Evolutionary conservation across 2,329 filamentous ascomycete genomes (phyloP), one percentile per base, ranked within the genome.

Genomic region (Cercospora brassicicola): DNA sequence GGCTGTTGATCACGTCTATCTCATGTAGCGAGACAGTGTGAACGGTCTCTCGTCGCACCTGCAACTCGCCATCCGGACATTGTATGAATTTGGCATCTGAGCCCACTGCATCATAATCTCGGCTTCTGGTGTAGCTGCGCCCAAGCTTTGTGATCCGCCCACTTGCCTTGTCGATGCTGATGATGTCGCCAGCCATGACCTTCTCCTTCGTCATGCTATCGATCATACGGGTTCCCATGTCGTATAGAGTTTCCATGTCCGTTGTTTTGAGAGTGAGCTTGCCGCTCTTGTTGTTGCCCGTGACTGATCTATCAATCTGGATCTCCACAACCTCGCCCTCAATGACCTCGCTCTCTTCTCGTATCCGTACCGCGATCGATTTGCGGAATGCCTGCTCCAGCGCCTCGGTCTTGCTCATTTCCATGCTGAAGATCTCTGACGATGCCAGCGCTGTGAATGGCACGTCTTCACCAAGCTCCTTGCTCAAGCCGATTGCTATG

Each of bases 211-310:
- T 97, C 93, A 99, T 97, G 72, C 93, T 93, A 79, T 99, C 95
- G 73, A 99, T 99, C 95, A 99, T 98, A 83, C 98, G 98, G 73
- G 91, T 94, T 72, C 95, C 95, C 94, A 99, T 97, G 77, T 99
- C 95, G 83, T 98, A 99, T 73, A 99, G 92, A 11, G 95, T 97
- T 82, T 99, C 95, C 95, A 99, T 99, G 80, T 99, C 95, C 67
- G 94, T 98, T 10, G 95, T 99, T 84, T 99, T 99, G 84, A 99
- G 97, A 20, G 95, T 99, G 72, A 99, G 89, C 82, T 99, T 99
- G 77, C 95, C 95, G 85, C 97, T 94, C 85, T 98, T 99, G 77
- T 95, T 96, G 73, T 91, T 87, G 59, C 95, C 95, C 13, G 95
- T 98, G 64, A 99, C 93, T 76, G 94, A 97, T 73, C 95, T 89